A percentile compares a stretch with the other conserved stretches of the same genome.
These are phyloP conservation scores for Taxillus chinensis DNA, from an alignment of 164 flowering plant species.

Conservation along the genomic window DNA sequence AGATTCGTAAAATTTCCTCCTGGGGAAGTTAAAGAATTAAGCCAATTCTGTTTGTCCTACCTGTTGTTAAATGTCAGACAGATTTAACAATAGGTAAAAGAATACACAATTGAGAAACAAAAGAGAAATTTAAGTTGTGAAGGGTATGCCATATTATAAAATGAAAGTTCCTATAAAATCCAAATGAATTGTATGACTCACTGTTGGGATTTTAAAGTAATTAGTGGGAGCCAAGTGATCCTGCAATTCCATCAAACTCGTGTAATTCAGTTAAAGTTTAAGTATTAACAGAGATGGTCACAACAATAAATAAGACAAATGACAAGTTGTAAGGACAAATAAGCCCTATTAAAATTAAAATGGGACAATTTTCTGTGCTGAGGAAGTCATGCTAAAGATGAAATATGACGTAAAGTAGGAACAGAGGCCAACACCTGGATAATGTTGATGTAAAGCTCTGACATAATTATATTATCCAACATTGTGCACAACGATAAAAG, in stretches of 20 bases:
- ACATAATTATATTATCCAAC: neutral
- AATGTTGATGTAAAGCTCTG: neutral
- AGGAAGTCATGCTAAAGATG: too few species aligned
- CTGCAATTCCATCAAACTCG: neutral
- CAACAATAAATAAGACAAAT: neutral
- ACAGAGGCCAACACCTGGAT: neutral
- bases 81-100: too few species aligned
- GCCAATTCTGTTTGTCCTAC: too few species aligned
- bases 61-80: too few species aligned
- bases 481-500: neutral
- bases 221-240: neutral
- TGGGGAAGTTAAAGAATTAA: too few species aligned
- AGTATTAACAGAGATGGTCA: too few species aligned
- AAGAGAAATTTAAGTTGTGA: neutral
- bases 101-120: neutral
- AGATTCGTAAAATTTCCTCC: too few species aligned
- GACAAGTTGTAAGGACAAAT: too few species aligned
- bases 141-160: too few species aligned
- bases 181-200: neutral
- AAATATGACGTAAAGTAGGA: neutral
- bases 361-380: too few species aligned
- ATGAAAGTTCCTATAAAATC: too few species aligned
- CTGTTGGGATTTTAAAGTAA: neutral
- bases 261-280: neutral
- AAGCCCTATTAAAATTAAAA: too few species aligned